Conservation (phyloP, 2,329 filamentous ascomycete species). For the Basipetospora chlamydospora region DNA sequence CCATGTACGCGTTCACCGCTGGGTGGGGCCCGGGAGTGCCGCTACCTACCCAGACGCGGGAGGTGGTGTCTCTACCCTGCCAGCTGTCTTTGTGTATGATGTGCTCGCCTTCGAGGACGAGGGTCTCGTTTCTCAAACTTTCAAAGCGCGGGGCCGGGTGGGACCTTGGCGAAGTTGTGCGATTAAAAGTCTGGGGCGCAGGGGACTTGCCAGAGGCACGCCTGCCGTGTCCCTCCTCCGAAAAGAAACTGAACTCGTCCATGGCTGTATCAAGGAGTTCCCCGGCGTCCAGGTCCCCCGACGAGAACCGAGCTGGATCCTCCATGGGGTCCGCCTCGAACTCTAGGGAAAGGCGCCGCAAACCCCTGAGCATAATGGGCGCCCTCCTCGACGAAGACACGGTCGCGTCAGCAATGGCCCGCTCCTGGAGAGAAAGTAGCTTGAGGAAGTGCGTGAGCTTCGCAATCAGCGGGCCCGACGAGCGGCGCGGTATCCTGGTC, state of each 20-base stretch:
- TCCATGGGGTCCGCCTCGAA: constrained; percentile 30
- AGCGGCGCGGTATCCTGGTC: constrained; percentile 38
- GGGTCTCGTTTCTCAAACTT: constrained; percentile 7
- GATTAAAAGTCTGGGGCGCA: too few relatives aligned
- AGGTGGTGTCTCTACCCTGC: constrained; percentile 14
- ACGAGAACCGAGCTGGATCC: constrained; percentile 16
- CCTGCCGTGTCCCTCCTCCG: constrained; percentile 11
- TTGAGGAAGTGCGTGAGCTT: constrained; percentile 32
- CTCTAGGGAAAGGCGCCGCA: constrained; percentile 40
- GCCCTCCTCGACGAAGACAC: constrained; percentile 16
- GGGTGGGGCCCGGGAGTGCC: constrained; percentile 2
- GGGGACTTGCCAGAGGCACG: too few relatives aligned
- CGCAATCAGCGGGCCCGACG: constrained; percentile 32
- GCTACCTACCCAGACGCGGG: constrained; percentile 11
- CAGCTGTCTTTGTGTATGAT: constrained; percentile 14
- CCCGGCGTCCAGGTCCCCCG: constrained; percentile 24
- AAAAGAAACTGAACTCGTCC: constrained; percentile 32
- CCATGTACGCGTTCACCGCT: constrained; percentile 7
- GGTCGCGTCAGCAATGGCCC: constrained; percentile 21
- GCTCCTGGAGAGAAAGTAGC: constrained; percentile 33
- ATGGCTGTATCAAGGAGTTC: constrained; percentile 23
- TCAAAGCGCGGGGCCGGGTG: constrained; percentile 1
- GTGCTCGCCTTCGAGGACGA: constrained; percentile 14
- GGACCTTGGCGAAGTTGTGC: too few relatives aligned
- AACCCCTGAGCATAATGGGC: constrained; percentile 30